Evolutionary conservation across 345 rosid genomes (phyloP).

Genomic region (Arabis alpina): DNA sequence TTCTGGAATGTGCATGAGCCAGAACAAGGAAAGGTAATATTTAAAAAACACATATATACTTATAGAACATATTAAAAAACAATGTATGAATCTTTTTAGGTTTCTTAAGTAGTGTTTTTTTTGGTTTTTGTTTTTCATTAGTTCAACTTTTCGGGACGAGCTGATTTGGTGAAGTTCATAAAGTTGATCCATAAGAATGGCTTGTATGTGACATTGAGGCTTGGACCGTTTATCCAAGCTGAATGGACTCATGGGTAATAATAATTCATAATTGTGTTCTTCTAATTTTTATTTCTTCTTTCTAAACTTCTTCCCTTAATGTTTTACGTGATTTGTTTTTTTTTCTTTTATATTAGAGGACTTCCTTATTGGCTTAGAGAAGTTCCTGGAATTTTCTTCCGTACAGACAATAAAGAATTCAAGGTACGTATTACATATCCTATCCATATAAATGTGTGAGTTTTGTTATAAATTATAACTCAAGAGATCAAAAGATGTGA

Average conservation of each 20-base stretch:
- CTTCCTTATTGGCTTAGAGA: constrained; percentile 89
- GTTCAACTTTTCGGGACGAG: constrained; percentile 71
- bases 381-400: constrained; percentile 63
- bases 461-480: constrained; percentile 5
- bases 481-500: neutral
- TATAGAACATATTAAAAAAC: neutral
- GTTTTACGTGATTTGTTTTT: neutral
- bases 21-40: constrained; percentile 41
- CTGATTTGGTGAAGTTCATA: constrained; percentile 79
- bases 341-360: constrained; percentile 67
- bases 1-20: constrained; percentile 78
- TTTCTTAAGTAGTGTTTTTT: neutral
- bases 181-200: constrained; percentile 58
- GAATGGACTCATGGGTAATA: constrained; percentile 97
- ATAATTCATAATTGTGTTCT: neutral
- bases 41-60: neutral
- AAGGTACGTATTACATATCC: constrained; percentile 61
- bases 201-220: constrained; percentile 66
- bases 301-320: neutral
- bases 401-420: constrained; percentile 69
- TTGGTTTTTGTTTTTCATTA: constrained; percentile 16
- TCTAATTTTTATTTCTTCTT: neutral
- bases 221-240: constrained; percentile 95
- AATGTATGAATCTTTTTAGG: neutral
- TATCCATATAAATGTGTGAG: constrained; percentile 55